Conservation (phyloP, 306 rosid genomes). For the Comarum palustre region DNA sequence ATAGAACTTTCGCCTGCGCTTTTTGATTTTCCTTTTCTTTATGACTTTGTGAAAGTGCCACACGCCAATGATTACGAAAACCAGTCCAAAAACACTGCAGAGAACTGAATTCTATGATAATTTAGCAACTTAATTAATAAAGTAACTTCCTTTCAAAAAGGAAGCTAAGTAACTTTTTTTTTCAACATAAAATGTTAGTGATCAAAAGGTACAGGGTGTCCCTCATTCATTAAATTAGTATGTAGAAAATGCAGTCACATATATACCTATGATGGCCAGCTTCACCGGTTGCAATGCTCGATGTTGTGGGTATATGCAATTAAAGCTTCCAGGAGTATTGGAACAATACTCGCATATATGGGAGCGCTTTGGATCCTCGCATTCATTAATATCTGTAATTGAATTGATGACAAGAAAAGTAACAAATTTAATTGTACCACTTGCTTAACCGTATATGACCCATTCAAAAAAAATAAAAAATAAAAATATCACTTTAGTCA, state of each 20-base stretch:
- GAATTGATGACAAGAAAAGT: too few relatives aligned
- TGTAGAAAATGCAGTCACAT: neutral
- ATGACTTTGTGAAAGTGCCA: neutral
- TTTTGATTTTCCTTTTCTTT: neutral
- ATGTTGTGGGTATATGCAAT: neutral
- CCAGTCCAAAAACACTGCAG: neutral
- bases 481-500: too few relatives aligned
- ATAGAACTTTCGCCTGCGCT: neutral
- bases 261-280: neutral
- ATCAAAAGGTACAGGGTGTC: too few relatives aligned
- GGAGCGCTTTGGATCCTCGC: neutral
- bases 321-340: neutral
- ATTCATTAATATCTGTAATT: conserved; percentile 6
- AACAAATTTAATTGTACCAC: too few relatives aligned
- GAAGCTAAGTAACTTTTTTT: too few relatives aligned
- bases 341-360: neutral
- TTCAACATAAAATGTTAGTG: too few relatives aligned
- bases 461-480: too few relatives aligned
- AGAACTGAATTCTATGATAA: neutral
- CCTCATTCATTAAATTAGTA: too few relatives aligned
- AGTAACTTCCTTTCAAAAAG: too few relatives aligned
- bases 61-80: neutral
- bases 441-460: too few relatives aligned
- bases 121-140: too few relatives aligned
- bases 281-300: neutral